These are phyloP conservation scores for Tagetes erecta DNA, from an alignment of 129 eudicot species.

Conservation along the genomic window DNA sequence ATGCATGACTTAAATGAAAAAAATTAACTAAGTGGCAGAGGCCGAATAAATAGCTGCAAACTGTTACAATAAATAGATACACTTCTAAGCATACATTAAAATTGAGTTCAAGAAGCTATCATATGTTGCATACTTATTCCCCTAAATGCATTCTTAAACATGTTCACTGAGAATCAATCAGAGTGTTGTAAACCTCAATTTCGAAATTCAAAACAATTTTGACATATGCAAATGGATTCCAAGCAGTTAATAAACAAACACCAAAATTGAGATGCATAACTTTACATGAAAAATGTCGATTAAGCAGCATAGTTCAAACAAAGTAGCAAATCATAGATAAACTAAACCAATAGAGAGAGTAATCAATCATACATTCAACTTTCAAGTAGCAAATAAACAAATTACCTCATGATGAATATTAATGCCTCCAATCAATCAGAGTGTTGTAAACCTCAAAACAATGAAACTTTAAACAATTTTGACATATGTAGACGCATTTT, in stretches of 20 bases:
- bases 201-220: neutral
- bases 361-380: neutral
- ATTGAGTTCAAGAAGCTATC: neutral
- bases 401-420: neutral
- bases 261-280: neutral
- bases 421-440: neutral
- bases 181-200: constrained; percentile 12
- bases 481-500: too few species aligned
- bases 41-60: neutral
- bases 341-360: neutral
- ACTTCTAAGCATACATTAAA: neutral
- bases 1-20: neutral
- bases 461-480: neutral
- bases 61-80: neutral
- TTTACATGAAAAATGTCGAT: neutral
- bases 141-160: constrained; percentile 10
- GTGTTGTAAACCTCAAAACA: constrained; percentile 10
- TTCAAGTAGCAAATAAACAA: neutral
- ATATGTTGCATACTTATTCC: neutral
- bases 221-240: neutral
- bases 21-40: neutral
- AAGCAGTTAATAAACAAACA: neutral
- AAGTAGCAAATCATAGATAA: neutral
- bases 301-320: neutral
- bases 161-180: constrained; percentile 5